Evolutionary conservation across 305 asterid genomes (phyloP).

Genomic region (Stenogyne calaminthoides): DNA sequence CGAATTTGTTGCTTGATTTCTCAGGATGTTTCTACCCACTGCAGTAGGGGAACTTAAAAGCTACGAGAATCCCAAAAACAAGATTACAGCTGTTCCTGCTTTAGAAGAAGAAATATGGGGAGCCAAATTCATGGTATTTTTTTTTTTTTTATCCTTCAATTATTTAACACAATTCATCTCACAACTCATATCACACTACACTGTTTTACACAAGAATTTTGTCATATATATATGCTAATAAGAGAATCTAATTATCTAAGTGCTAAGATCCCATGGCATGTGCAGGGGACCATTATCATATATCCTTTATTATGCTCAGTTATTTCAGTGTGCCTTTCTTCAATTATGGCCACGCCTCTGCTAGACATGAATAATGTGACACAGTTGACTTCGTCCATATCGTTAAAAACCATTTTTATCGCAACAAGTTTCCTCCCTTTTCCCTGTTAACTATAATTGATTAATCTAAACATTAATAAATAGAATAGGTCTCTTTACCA

Average conservation of each 20-base stretch:
- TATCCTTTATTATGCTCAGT: neutral
- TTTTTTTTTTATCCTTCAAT: conserved; percentile 15
- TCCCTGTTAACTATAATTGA: neutral
- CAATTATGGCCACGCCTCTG: neutral
- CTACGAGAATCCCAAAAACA: conserved; percentile 95
- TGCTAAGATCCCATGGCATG: conserved; percentile 4
- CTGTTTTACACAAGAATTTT: neutral
- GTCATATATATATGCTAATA: neutral
- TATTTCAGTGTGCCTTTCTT: conserved; percentile 16
- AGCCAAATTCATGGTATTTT: conserved; percentile 84
- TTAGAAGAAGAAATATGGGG: conserved; percentile 98
- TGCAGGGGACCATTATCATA: conserved; percentile 13
- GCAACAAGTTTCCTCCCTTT: neutral
- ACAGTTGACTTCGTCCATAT: conserved; percentile 1
- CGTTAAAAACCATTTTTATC: neutral
- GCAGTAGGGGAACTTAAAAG: conserved; percentile 77
- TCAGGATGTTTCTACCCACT: conserved; percentile 94
- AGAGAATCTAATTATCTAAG: conserved; percentile 12
- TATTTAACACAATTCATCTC: neutral
- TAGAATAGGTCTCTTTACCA: neutral
- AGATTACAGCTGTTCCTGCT: conserved; percentile 94
- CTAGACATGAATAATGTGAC: neutral
- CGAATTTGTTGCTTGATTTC: conserved; percentile 28
- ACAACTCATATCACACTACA: neutral
- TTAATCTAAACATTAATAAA: neutral